Evolutionary conservation across 352 stramenopile species (phyloP), one percentile per base, ranked within the genome.

Genomic region (Pythium angustatum): DNA sequence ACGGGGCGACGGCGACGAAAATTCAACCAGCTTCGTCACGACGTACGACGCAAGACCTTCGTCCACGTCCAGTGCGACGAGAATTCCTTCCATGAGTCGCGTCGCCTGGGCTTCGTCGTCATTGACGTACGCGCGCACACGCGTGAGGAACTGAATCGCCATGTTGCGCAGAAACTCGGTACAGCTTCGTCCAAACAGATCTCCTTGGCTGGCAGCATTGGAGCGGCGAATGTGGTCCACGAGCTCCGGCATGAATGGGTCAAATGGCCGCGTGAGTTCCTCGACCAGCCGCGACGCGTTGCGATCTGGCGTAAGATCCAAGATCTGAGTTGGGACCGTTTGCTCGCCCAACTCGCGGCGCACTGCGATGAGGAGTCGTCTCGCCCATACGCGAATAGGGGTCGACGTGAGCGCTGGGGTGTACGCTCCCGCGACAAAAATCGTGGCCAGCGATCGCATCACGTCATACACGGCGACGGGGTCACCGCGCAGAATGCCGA

Each of bases 221-320:
- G 66, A 56, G 1, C 62, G 70, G 38, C 63, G 66, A 50, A 72
- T 69, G 43, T 72, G 48, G 19, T 74, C 56, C n/a, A 74, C 28
- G 11, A 77, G 52, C 38, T 77, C 66, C 6, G 70, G 66, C 33
- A 71, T 66, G 52, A 77, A 77, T 15, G 70, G 62, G 28, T 69
- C 66, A 8, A 77, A 40, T 11, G 55, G 55, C 22, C 69, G 59
- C 22, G 66, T 69, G 30, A 77, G 22, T 22, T 68, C 62, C 11
- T 69, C 64, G 8, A 74, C 24, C 10, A 77, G 50, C 2, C 66
- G 69, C 5, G 55, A 34, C 6, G 24, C n/a, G 41, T 62, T 62
- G 27, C 65, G 43, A 33, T 64, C 65, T 0, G 58, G 65, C 0
- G 58, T 64, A 11, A 58, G 47, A 28, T 58, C 53, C n/a, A 77